Conservation (phyloP, 2,329 filamentous ascomycete genomes). For the Thelonectria discophora region DNA sequence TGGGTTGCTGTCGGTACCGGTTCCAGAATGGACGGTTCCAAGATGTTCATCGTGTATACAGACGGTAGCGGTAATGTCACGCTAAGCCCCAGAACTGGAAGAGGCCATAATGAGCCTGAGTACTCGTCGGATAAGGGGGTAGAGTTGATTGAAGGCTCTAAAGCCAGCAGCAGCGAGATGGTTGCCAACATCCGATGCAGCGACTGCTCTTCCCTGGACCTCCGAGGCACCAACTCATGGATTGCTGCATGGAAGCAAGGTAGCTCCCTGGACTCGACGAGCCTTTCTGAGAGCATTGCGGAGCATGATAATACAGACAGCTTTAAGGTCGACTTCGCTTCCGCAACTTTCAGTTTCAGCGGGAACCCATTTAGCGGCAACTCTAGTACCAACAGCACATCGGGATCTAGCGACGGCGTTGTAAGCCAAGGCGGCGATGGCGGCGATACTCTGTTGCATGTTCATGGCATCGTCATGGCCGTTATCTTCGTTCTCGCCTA, state of each 20-base stretch:
- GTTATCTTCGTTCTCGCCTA: conserved; percentile 67
- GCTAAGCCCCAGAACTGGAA: conserved; percentile 63
- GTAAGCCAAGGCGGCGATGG: background rate
- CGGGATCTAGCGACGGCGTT: background rate
- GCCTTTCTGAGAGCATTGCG: conserved; percentile 50
- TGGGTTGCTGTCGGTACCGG: conserved; percentile 71
- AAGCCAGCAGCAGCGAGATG: conserved; percentile 61
- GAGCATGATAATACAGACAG: conserved; percentile 56
- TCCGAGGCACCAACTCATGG: conserved; percentile 56
- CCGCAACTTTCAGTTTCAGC: conserved; percentile 56
- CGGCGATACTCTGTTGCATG: background rate
- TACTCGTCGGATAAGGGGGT: conserved; percentile 56
- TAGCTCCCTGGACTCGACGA: conserved; percentile 55
- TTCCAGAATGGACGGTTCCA: conserved; percentile 60
- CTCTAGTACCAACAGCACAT: conserved; percentile 40
- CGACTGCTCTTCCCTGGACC: conserved; percentile 59
- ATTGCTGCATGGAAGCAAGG: conserved; percentile 64
- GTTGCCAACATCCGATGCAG: conserved; percentile 66
- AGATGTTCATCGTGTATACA: conserved; percentile 71
- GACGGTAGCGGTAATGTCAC: conserved; percentile 68
- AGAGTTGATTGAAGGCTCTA: conserved; percentile 66
- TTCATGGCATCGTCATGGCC: conserved; percentile 68
- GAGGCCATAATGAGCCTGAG: conserved; percentile 57
- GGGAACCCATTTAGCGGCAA: conserved; percentile 63
- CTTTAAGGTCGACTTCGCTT: conserved; percentile 60